These are phyloP conservation scores for Nemania bipapillata DNA, from an alignment of 2,329 filamentous ascomycete species.

Conservation along the genomic window DNA sequence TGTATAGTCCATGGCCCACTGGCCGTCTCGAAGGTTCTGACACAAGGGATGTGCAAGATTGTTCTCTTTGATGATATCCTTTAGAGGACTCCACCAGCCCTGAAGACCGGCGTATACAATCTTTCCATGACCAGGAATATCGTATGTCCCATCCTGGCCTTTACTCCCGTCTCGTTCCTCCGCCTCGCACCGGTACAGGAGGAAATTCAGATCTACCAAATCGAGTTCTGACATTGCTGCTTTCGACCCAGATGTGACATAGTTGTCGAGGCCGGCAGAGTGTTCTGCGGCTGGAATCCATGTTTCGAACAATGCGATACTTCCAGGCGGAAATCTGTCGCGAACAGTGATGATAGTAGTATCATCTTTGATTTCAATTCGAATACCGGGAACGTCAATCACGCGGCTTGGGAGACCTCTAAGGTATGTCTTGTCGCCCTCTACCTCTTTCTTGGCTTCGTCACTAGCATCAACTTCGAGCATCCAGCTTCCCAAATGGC, in stretches of 20 bases:
- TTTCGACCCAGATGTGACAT: conserved; percentile 82
- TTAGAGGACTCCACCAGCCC: conserved; percentile 95
- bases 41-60: conserved; percentile 93
- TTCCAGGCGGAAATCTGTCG: conserved; percentile 88
- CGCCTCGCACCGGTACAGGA: conserved; percentile 89
- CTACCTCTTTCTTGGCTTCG: conserved; percentile 71
- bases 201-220: conserved; percentile 87
- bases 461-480: conserved; percentile 85
- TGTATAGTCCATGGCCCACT: conserved; percentile 93
- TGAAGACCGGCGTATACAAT: conserved; percentile 96
- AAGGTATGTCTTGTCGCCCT: conserved; percentile 76
- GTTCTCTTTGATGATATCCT: conserved; percentile 85
- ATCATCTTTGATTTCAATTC: conserved; percentile 75
- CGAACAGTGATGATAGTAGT: conserved; percentile 83
- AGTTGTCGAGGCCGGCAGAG: conserved; percentile 82
- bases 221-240: conserved; percentile 79
- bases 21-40: conserved; percentile 88
- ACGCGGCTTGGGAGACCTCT: conserved; percentile 87
- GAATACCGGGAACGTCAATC: conserved; percentile 76
- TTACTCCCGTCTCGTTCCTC: conserved; percentile 84
- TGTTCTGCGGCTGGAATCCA: conserved; percentile 92
- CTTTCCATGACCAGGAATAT: conserved; percentile 82
- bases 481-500: conserved; percentile 89
- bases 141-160: conserved; percentile 86
- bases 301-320: conserved; percentile 94